Evolutionary conservation across 164 flowering plant genomes (phyloP), one percentile per base, ranked within the genome.

Genomic region (Aristolochia californica): DNA sequence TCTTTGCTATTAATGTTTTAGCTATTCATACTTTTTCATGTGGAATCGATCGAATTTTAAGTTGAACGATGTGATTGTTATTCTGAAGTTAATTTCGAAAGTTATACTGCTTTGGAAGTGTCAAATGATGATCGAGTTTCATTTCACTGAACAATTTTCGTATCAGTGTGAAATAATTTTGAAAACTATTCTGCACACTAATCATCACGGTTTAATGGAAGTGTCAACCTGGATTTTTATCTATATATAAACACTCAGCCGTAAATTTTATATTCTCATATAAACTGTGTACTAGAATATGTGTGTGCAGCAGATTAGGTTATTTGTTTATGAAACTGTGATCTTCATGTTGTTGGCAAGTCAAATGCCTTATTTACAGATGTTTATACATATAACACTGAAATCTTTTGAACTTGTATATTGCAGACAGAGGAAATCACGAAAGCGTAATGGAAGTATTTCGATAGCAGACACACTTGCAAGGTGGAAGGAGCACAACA

Each of bases 391-490:
- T 5, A n/a, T n/a, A n/a, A n/a, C n/a, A n/a, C n/a, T n/a, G n/a
- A n/a, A n/a, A n/a, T n/a, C n/a, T n/a, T n/a, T n/a, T n/a, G n/a
- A n/a, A n/a, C n/a, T n/a, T n/a, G n/a, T n/a, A n/a, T n/a, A n/a
- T 7, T 45, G 9, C 61, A 58, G 61, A 43, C 45, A 58, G 53
- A 45, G 44, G 43, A 58, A 58, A 27, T 11, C 52, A 10, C 28
- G 61, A n/a, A 47, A 43, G 4, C 45, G 53, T 26, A 72, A 62
- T 57, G 77, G 76, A 4, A 9, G 63, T 12, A 53, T 69, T 5
- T 62, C 78, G 11, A 68, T 84, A 17, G 81, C 79, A 0, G 88
- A 77, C 60, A 83, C 71, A 1, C 71, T 89, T 0, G 83, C 79
- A 0, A 75, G n/a, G n/a, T n/a, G n/a, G n/a, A n/a, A n/a, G n/a